Conservation (phyloP, 805 yeast species). For the Yarrowia sp. region DNA sequence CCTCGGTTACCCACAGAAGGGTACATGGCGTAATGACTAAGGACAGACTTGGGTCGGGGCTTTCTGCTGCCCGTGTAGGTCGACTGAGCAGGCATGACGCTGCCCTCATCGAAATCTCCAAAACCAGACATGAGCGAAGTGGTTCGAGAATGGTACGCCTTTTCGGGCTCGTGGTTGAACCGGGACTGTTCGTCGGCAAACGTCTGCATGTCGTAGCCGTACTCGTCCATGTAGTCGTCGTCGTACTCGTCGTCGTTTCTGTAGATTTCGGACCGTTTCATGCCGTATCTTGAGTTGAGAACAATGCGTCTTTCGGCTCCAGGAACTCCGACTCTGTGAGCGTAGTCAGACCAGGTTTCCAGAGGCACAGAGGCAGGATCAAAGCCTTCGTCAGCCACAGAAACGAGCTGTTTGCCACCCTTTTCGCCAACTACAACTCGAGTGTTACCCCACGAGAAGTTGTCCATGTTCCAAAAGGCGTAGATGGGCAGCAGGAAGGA, state of each 20-base stretch:
- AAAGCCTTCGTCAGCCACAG: slow-evolving; percentile 38
- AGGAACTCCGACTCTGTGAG: slow-evolving; percentile 38
- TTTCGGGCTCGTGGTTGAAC: slow-evolving; percentile 20
- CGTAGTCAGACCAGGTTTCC: slow-evolving; percentile 42
- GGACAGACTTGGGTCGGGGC: slow-evolving; percentile 13
- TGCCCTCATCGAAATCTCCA: background rate
- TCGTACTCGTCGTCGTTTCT: slow-evolving; percentile 14
- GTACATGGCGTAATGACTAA: slow-evolving; percentile 18
- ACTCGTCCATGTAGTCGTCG: slow-evolving; percentile 27
- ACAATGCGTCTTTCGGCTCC: slow-evolving; percentile 40
- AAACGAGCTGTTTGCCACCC: slow-evolving; percentile 47
- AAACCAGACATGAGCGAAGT: slow-evolving; percentile 5
- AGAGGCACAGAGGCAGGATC: slow-evolving; percentile 40
- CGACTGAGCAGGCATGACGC: slow-evolving; percentile 3
- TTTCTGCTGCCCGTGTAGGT: background rate
- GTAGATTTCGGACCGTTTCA: slow-evolving; percentile 34
- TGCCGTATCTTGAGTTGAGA: slow-evolving; percentile 39
- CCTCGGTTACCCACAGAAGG: slow-evolving; percentile 23
- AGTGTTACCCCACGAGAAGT: slow-evolving; percentile 65
- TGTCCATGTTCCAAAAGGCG: slow-evolving; percentile 64
- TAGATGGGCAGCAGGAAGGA: slow-evolving; percentile 58
- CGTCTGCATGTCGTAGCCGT: slow-evolving; percentile 34
- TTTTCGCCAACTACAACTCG: slow-evolving; percentile 54
- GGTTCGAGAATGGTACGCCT: slow-evolving; percentile 23
- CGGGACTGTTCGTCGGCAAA: slow-evolving; percentile 28